These are phyloP conservation scores for Cunninghamia lanceolata DNA, from an alignment of 75 land plant species.

Conservation along the genomic window DNA sequence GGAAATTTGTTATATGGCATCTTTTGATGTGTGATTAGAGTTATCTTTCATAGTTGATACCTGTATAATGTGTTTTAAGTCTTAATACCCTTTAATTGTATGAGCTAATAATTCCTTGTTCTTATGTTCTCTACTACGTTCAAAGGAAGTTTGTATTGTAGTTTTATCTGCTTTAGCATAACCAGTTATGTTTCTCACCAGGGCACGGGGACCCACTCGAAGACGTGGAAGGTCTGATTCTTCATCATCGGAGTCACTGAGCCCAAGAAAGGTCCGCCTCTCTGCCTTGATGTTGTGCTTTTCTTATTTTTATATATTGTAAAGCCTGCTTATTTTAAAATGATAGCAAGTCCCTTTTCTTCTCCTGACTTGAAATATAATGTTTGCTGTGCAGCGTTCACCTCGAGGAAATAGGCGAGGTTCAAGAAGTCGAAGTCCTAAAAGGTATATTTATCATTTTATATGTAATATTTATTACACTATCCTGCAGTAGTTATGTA, in stretches of 20 bases:
- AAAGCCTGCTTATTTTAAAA: not conserved
- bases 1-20: not conserved
- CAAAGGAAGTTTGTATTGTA: not conserved
- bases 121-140: not conserved
- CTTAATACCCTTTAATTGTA: not conserved
- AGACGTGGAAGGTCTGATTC: constrained; percentile 86
- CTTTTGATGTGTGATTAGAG: not conserved
- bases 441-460: constrained; percentile 45
- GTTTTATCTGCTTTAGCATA: not conserved
- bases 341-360: not conserved
- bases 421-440: constrained; percentile 86
- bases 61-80: not conserved
- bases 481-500: not conserved
- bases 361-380: not conserved
- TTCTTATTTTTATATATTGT: not conserved
- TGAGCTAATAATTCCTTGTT: not conserved
- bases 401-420: constrained; percentile 52
- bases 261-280: constrained; percentile 49
- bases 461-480: not conserved
- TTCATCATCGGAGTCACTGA: constrained; percentile 80
- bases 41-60: not conserved
- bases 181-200: constrained; percentile 15
- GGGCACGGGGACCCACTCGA: constrained; percentile 60
- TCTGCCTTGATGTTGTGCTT: not conserved
- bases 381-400: constrained; percentile 2